These are phyloP conservation scores for Mycena capillaripes DNA, from an alignment of 768 basidiomycete genomes.

Conservation along the genomic window DNA sequence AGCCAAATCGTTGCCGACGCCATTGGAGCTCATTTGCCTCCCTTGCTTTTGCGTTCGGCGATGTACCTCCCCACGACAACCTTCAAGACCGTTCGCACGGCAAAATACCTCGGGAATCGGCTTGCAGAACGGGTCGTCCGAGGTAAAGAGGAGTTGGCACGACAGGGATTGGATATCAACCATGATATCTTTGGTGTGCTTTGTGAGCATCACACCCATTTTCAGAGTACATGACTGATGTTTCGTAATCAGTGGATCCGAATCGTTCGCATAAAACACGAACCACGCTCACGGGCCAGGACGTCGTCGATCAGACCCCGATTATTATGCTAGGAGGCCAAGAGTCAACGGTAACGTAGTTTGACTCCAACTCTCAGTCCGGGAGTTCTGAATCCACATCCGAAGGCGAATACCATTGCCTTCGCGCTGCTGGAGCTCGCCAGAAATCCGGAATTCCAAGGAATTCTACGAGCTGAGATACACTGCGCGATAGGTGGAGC, in stretches of 20 bases:
- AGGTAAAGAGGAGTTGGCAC: neutral
- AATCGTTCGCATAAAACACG: neutral
- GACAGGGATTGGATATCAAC: neutral
- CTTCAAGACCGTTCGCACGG: neutral
- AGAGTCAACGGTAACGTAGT: conserved; percentile 7
- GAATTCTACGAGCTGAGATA: conserved; percentile 18
- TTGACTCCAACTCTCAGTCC: neutral
- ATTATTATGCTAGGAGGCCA: neutral
- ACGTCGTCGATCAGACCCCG: neutral
- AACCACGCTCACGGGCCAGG: conserved; percentile 7
- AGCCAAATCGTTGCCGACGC: neutral
- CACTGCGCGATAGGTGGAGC: neutral
- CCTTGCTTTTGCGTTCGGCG: neutral
- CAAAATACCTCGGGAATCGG: neutral
- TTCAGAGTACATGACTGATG: neutral
- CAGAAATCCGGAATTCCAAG: conserved; percentile 18
- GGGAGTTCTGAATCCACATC: neutral
- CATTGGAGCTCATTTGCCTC: neutral
- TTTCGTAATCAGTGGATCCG: neutral
- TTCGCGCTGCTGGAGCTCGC: conserved; percentile 26
- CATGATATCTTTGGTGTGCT: conserved; percentile 7
- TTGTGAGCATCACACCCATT: neutral
- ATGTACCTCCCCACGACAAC: conserved; percentile 1
- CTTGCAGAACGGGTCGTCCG: neutral
- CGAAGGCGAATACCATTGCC: conserved; percentile 15